Evolutionary conservation across 495 filamentous ascomycete species (phyloP).

Genomic region (Platismatia glauca): DNA sequence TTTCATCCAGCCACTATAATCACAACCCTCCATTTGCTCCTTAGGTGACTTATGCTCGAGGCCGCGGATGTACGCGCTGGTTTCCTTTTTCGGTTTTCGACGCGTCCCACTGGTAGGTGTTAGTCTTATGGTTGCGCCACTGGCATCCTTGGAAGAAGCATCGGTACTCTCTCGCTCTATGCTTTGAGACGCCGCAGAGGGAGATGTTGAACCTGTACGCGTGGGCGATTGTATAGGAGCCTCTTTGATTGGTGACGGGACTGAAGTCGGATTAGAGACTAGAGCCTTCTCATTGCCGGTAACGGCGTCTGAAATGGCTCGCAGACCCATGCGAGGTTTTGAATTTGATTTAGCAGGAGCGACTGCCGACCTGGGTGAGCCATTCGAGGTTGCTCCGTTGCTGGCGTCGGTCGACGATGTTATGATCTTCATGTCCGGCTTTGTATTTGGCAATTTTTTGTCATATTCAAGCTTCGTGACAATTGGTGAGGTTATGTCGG

Average conservation of each 20-base stretch:
- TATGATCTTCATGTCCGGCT: constrained; percentile 36
- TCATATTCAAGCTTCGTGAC: constrained; percentile 59
- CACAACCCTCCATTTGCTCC: constrained; percentile 77
- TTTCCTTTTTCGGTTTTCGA: constrained; percentile 82
- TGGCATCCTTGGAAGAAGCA: constrained; percentile 53
- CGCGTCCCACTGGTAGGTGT: constrained; percentile 34
- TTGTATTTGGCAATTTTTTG: constrained; percentile 23
- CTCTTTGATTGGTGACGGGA: constrained; percentile 53
- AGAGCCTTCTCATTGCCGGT: constrained; percentile 52
- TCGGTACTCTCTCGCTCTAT: constrained; percentile 64
- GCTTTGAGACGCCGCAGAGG: constrained; percentile 67
- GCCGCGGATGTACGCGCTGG: constrained; percentile 85
- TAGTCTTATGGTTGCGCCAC: constrained; percentile 40
- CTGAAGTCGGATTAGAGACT: constrained; percentile 39
- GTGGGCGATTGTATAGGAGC: constrained; percentile 58
- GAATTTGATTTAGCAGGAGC: constrained; percentile 36
- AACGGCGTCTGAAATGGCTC: constrained; percentile 74
- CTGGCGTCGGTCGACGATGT: constrained; percentile 40
- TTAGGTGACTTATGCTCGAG: constrained; percentile 71
- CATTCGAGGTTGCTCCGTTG: constrained; percentile 43
- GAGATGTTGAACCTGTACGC: constrained; percentile 76
- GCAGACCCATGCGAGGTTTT: constrained; percentile 53
- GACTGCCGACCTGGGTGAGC: constrained; percentile 40
- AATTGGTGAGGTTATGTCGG: constrained; percentile 32
- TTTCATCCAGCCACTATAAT: constrained; percentile 99